These are phyloP conservation scores for Zychaea mexicana DNA, from an alignment of 371 early-diverging fungal species.

Conservation along the genomic window DNA sequence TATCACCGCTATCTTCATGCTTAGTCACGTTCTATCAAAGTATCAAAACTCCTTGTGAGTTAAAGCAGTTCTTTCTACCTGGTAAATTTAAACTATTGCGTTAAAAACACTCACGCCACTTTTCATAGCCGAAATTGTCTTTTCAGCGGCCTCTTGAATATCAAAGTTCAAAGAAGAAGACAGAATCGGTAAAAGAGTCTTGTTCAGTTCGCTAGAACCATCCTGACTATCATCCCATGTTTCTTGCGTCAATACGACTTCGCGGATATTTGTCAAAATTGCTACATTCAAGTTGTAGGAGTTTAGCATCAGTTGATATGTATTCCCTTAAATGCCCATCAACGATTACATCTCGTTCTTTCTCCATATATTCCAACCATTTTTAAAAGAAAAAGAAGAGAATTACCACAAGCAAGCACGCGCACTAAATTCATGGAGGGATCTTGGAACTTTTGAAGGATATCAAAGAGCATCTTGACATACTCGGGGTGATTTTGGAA, in stretches of 20 bases:
- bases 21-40: slow-evolving; percentile 34
- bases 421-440: slow-evolving; percentile 53
- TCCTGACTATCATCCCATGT: slow-evolving; percentile 45
- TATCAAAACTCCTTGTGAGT: no score
- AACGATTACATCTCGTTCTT: background rate
- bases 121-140: slow-evolving; percentile 46
- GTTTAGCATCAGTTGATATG: no score
- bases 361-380: background rate
- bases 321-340: no score
- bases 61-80: background rate
- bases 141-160: slow-evolving; percentile 59
- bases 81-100: background rate
- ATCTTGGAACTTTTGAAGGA: slow-evolving; percentile 42
- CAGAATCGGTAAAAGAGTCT: slow-evolving; percentile 54
- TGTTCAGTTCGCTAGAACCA: slow-evolving; percentile 44
- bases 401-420: slow-evolving; percentile 58
- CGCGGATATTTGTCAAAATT: slow-evolving; percentile 46
- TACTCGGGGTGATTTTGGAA: slow-evolving; percentile 66
- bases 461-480: slow-evolving; percentile 49
- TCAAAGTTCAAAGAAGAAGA: slow-evolving; percentile 59
- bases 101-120: slow-evolving; percentile 43
- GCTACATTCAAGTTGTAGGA: slow-evolving; percentile 16
- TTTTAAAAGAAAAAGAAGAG: no score
- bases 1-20: slow-evolving; percentile 39
- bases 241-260: slow-evolving; percentile 30